Evolutionary conservation across 1,139 yeast genomes (phyloP).

Genomic region (Zhuliangozyma blackwelliae): DNA sequence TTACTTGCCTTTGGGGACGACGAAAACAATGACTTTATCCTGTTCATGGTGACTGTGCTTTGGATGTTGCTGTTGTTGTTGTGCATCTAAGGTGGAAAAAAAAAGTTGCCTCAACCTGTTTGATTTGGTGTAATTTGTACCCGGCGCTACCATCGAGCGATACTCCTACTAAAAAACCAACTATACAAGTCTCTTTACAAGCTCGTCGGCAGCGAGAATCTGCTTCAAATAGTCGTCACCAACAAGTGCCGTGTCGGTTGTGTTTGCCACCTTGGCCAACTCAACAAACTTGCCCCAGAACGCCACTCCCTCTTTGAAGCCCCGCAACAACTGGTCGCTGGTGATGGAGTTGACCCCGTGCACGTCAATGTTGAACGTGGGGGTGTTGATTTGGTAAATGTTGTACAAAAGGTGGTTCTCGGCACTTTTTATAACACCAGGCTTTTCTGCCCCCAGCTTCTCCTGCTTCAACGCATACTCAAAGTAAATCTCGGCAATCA

Average conservation of each 20-base stretch:
- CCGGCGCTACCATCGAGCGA: too few relatives aligned
- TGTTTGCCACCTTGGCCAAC: constrained; percentile 33
- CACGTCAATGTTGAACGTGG: constrained; percentile 41
- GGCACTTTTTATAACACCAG: constrained; percentile 25
- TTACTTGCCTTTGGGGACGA: too few relatives aligned
- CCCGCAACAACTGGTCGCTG: constrained; percentile 32
- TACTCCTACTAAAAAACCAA: too few relatives aligned
- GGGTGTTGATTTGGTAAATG: constrained; percentile 36
- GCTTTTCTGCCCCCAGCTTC: constrained; percentile 20
- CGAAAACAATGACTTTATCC: too few relatives aligned
- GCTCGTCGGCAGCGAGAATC: constrained; percentile 40
- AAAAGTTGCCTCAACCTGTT: too few relatives aligned
- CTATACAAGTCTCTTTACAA: constrained; percentile 19
- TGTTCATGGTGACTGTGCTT: too few relatives aligned
- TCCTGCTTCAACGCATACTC: constrained; percentile 33
- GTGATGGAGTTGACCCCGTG: constrained; percentile 40
- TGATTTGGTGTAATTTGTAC: too few relatives aligned
- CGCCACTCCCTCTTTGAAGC: constrained; percentile 34
- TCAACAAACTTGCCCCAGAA: constrained; percentile 41
- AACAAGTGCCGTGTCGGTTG: constrained; percentile 31
- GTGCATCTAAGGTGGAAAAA: too few relatives aligned
- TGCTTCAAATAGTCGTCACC: constrained; percentile 26
- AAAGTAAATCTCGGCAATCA: constrained; percentile 40
- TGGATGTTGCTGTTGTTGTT: too few relatives aligned
- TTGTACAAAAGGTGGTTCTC: constrained; percentile 34